Evolutionary conservation across 208 protist species (phyloP), one percentile per base, ranked within the genome.

Genomic region (Wallacemonas sp.): DNA sequence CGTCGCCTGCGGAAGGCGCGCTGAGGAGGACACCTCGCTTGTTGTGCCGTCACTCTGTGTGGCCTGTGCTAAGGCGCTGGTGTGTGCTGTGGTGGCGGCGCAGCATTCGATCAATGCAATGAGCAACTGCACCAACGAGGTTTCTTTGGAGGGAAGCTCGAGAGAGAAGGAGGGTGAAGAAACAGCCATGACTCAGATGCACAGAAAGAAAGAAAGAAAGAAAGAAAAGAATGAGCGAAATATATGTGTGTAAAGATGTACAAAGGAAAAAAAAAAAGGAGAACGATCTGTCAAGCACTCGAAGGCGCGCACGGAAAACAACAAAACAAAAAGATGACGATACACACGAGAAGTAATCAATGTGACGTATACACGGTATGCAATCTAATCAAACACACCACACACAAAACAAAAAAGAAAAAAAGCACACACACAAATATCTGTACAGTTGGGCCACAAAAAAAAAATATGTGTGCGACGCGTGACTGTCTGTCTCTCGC

Each of bases 211-310:
- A 49, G 17, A 6, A 49, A 49, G 5, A 49, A 22, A 15, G 27
- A 60, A 44, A 49, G 26, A 63, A 63, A 24, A 33, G 8, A 42
- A 22, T 9, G n/a, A n/a, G n/a, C n/a, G n/a, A 30, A 59, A 41
- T 36, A 64, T 54, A 2, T 31, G 1, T 26, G 17, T 19, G 15
- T 9, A 36, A n/a, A 66, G 38, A 4, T 24, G 26, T 42, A 60
- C 49, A 9, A 62, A 44, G 31, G 49, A 31, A 63, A 26, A 21
- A 60, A 39, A 44, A 72, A 33, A 15, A 60, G 30, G 28, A n/a
- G n/a, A n/a, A n/a, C n/a, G n/a, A n/a, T n/a, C n/a, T n/a, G n/a
- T n/a, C n/a, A n/a, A n/a, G n/a, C n/a, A n/a, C n/a, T n/a, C n/a
- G n/a, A n/a, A n/a, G n/a, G n/a, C n/a, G n/a, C n/a, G n/a, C n/a